Evolutionary conservation across 2,329 filamentous ascomycete genomes (phyloP).

Genomic region (Neopestalotiopsis sp.): DNA sequence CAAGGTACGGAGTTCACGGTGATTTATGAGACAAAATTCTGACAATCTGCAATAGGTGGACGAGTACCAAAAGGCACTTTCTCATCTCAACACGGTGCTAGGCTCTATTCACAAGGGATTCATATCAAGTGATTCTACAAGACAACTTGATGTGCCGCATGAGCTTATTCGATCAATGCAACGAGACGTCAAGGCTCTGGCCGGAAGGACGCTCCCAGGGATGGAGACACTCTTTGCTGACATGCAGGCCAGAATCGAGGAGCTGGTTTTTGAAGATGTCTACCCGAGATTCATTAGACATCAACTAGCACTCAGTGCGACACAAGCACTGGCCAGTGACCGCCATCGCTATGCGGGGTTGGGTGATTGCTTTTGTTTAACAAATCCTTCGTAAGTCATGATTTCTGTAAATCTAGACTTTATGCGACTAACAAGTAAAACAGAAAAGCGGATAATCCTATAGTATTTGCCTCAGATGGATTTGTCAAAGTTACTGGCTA

Average conservation of each 20-base stretch:
- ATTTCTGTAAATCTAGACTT: not conserved
- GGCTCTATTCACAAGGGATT: constrained; percentile 39
- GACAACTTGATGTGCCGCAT: constrained; percentile 35
- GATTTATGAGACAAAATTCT: not conserved
- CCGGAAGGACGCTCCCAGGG: constrained; percentile 41
- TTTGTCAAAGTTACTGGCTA: constrained; percentile 56
- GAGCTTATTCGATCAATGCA: constrained; percentile 35
- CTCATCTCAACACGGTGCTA: constrained; percentile 45
- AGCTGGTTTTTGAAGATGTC: constrained; percentile 46
- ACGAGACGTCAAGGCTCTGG: constrained; percentile 30
- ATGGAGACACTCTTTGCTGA: constrained; percentile 46
- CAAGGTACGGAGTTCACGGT: constrained; percentile 40
- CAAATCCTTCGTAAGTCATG: constrained; percentile 38
- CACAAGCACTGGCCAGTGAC: constrained; percentile 26
- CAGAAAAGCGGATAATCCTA: constrained; percentile 48
- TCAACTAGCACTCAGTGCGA: constrained; percentile 52
- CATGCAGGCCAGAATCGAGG: constrained; percentile 46
- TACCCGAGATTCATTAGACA: constrained; percentile 57
- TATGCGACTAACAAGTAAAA: not conserved
- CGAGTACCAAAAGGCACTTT: constrained; percentile 48
- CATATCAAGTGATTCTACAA: constrained; percentile 25
- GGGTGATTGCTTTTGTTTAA: constrained; percentile 52
- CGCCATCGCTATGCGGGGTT: constrained; percentile 46
- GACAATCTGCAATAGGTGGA: constrained; percentile 38
- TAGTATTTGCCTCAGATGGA: constrained; percentile 55